Base-by-base conservation (phyloP, 805 yeast species). In the Wickerhamomyces rabaulensis region DNA sequence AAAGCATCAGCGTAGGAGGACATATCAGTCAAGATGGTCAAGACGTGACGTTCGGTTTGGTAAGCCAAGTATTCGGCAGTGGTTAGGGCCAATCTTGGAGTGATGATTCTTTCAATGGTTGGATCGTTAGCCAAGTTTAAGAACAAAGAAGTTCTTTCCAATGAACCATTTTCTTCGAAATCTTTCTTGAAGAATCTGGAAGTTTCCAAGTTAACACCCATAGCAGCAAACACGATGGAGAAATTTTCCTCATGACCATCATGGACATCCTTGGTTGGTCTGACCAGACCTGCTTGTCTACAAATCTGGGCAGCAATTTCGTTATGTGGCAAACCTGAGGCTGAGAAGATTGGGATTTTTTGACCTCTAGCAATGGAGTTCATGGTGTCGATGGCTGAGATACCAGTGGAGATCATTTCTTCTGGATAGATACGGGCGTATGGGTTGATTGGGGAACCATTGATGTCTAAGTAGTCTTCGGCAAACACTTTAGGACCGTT, bases 321-420 rank as follows among this genome's bases (percentile, higher is more conserved):
- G 67, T 94, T 94, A 73, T 94, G 99, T 48, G 99, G 99, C 66
- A 94, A 81, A 76, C 99, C 99, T 45, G 98, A 90, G 41, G 99
- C 99, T 46, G 97, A 89, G 75, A 94, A 94, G 68, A 94, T 95
- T 46, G 99, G 99, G 67, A 94, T 94, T 75, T 94, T 94, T 75
- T 94, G 99, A 58, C 99, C 99, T 80, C 99, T 88, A 50, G 99
- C 99, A 77, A 94, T 94, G 39, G 99, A 92, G 73, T 94, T 95
- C 99, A 94, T 94, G 48, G 97, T 91, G 69, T 94, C 99, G 65
- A 94, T 94, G 43, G 99, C 97, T 42, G 97, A 91, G 54, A 94
- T 79, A 80, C 99, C 99, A 17, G 99, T 95, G 44, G 97, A 90
- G 61, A 94, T 94, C 99, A 94, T 94, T 75, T 94, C 99, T 76